Evolutionary conservation across 805 yeast species (phyloP).

Genomic region (Saccharomyces paradoxus): DNA sequence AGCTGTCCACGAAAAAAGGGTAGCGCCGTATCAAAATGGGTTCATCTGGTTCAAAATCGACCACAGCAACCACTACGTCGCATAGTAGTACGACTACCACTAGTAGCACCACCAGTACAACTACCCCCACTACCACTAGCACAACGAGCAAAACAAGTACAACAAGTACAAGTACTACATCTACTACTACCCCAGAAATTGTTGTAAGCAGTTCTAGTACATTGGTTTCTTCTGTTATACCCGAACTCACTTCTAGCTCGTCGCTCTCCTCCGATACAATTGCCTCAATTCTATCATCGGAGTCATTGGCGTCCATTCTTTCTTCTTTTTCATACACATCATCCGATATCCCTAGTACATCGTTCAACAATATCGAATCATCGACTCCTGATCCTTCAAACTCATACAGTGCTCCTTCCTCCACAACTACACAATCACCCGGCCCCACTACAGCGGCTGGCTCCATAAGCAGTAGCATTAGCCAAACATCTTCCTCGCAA

Average conservation of each 20-base stretch:
- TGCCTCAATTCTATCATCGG: not conserved
- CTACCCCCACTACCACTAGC: not conserved
- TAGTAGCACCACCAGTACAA: not conserved
- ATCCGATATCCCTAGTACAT: not conserved
- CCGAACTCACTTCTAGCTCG: not conserved
- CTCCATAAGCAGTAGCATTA: not conserved
- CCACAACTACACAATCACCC: not conserved
- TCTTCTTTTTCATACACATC: not conserved
- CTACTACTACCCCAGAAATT: not conserved
- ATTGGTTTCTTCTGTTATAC: not conserved
- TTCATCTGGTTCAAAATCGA: not conserved
- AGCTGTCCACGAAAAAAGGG: not conserved
- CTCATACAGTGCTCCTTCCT: not conserved
- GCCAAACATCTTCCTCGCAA: not conserved
- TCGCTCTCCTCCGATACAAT: not conserved
- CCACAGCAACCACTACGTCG: not conserved
- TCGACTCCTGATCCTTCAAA: not conserved
- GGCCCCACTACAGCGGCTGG: not conserved
- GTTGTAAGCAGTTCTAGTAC: not conserved
- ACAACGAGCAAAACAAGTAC: not conserved
- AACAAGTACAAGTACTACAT: not conserved
- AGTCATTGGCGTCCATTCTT: not conserved
- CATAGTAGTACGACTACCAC: not conserved
- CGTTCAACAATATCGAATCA: not conserved
- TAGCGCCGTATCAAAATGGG: not conserved